Percentiles rank a stretch among this genome's conserved stretches.
These are phyloP conservation scores for Nakaseomyces delphensis DNA, from an alignment of 1,139 yeast species.

Conservation along the genomic window DNA sequence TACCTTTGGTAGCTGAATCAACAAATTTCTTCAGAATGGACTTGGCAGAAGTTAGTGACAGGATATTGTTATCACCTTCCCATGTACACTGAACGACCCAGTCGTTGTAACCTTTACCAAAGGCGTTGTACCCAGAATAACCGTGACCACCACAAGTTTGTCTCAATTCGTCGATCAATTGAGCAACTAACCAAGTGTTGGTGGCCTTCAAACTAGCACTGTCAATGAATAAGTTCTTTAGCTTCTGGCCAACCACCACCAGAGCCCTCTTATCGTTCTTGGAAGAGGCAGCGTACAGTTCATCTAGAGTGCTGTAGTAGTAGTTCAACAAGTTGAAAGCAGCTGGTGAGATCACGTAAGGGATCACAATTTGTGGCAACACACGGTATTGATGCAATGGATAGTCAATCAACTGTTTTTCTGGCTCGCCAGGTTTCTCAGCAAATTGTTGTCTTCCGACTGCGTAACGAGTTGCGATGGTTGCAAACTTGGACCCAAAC, in stretches of 20 bases:
- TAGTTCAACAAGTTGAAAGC: conserved; percentile 56
- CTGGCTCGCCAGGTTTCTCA: conserved; percentile 28
- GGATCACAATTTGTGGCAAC: conserved; percentile 68
- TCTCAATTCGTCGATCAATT: conserved; percentile 76
- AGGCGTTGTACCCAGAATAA: conserved; percentile 80
- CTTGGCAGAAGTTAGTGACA: conserved; percentile 77
- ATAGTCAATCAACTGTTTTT: conserved; percentile 67
- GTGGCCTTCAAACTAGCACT: conserved; percentile 88
- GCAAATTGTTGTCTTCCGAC: conserved; percentile 85
- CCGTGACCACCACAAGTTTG: conserved; percentile 99
- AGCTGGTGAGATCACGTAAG: conserved; percentile 71
- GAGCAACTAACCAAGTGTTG: conserved; percentile 77
- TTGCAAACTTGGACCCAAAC: conserved; percentile 67
- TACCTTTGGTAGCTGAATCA: conserved; percentile 33
- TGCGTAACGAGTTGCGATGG: conserved; percentile 82
- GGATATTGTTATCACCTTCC: conserved; percentile 93
- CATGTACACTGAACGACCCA: conserved; percentile 97
- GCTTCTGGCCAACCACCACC: conserved; percentile 35
- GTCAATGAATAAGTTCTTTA: conserved; percentile 73
- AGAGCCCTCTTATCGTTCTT: conserved; percentile 42
- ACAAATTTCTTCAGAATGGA: conserved; percentile 53
- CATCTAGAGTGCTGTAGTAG: conserved; percentile 43
- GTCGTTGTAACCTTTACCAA: conserved; percentile 80
- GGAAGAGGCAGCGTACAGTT: conserved; percentile 47
- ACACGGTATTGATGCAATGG: conserved; percentile 82